Conservation (phyloP, 192 early-diverging fungal species). For the Phlyctochytrium bullatum region DNA sequence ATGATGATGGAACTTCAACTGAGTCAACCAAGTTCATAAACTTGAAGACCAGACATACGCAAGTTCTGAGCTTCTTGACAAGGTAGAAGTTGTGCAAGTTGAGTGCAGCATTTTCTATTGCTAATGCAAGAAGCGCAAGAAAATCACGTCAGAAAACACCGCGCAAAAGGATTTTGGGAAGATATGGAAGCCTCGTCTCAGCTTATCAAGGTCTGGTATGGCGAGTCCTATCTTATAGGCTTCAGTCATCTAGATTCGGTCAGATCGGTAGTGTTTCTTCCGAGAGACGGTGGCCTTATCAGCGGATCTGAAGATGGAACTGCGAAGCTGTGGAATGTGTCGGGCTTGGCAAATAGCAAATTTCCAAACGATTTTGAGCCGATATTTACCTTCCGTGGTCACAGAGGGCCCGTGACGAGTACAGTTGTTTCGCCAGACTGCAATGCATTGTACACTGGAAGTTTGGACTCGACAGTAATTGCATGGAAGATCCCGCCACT, state of each 20-base stretch:
- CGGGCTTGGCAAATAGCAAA: slow-evolving; percentile 8
- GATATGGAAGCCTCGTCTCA: too few species aligned
- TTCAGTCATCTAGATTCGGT: slow-evolving; percentile 71
- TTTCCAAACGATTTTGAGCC: slow-evolving; percentile 58
- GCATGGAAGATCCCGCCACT: slow-evolving; percentile 61
- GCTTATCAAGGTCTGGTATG: too few species aligned
- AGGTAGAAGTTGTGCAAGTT: too few species aligned
- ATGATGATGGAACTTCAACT: too few species aligned
- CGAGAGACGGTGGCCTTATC: slow-evolving; percentile 51
- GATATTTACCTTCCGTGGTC: slow-evolving; percentile 73
- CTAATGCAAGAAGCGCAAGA: too few species aligned
- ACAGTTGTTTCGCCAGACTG: slow-evolving; percentile 62
- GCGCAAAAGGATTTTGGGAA: too few species aligned
- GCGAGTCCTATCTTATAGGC: slow-evolving; percentile 1
- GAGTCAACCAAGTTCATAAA: too few species aligned
- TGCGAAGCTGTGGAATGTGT: slow-evolving; percentile 73
- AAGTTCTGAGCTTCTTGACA: too few species aligned
- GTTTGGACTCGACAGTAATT: slow-evolving; percentile 70
- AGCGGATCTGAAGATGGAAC: slow-evolving; percentile 81
- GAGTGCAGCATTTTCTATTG: too few species aligned
- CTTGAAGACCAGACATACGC: too few species aligned
- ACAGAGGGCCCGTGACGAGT: slow-evolving; percentile 63
- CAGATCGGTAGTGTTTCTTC: slow-evolving; percentile 59
- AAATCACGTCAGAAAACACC: too few species aligned
- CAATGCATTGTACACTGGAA: slow-evolving; percentile 64